Evolutionary conservation across 257 asterid species (phyloP).

Genomic region (Plantago elongata): DNA sequence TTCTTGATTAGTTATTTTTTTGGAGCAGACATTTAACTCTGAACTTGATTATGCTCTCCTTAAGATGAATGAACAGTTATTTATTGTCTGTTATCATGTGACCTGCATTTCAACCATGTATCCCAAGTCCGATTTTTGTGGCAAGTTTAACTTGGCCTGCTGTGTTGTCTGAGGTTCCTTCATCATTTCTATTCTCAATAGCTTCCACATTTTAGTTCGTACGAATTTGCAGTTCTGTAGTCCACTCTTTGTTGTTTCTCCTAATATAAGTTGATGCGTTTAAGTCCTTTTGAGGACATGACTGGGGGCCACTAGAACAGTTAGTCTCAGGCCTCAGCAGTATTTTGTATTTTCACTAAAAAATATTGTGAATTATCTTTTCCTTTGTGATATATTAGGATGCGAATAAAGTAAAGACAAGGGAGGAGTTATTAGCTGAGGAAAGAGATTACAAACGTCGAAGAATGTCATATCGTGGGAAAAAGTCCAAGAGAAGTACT

Average conservation of each 20-base stretch:
- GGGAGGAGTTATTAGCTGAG: constrained; percentile 90
- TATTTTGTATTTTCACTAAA: background rate
- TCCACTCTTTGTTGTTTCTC: background rate
- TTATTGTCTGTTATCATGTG: background rate
- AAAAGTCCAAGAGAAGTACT: constrained; percentile 66
- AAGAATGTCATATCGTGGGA: constrained; percentile 93
- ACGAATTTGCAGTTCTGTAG: background rate
- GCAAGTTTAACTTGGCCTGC: background rate
- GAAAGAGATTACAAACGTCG: constrained; percentile 98
- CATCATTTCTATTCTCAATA: background rate
- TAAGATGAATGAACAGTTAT: background rate
- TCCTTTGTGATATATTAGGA: constrained; percentile 35
- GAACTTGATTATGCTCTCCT: background rate
- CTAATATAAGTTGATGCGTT: background rate
- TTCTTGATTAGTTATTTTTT: background rate
- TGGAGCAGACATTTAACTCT: background rate
- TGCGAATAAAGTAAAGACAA: constrained; percentile 55
- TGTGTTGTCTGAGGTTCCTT: background rate
- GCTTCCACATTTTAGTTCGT: constrained; percentile 1
- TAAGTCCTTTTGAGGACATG: constrained; percentile 6
- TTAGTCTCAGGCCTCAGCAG: background rate
- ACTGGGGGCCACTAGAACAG: constrained; percentile 5
- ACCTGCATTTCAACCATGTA: background rate
- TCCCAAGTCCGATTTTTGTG: background rate
- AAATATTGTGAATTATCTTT: constrained; percentile 1